Conservation (phyloP, 345 rosid genomes). For the Lenwebbia sp. region DNA sequence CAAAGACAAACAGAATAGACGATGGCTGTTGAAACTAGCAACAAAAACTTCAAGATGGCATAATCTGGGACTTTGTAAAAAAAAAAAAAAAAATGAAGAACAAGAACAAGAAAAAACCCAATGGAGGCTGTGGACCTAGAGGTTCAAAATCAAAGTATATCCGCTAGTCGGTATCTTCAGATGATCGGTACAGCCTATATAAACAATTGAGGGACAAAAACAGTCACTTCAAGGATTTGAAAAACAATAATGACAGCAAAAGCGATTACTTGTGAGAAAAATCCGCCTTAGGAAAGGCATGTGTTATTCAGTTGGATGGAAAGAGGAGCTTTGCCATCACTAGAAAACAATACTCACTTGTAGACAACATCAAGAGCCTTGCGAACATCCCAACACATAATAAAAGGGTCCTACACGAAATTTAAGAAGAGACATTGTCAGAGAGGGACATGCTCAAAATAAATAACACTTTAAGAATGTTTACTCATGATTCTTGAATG, state of each 20-base stretch:
- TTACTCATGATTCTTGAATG: too few relatives aligned
- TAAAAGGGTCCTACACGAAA: slow-evolving; percentile 69
- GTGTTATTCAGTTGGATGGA: not conserved
- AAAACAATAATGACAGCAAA: not conserved
- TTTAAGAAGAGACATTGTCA: not conserved
- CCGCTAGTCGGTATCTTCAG: slow-evolving; percentile 75
- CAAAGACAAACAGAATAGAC: too few relatives aligned
- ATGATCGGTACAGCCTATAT: slow-evolving; percentile 65
- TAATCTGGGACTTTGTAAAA: too few relatives aligned
- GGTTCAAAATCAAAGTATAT: slow-evolving; percentile 80
- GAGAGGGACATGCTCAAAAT: not conserved
- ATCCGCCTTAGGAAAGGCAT: not conserved
- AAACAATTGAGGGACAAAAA: not conserved
- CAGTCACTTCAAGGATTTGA: not conserved
- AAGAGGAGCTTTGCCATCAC: not conserved
- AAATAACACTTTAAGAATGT: too few relatives aligned
- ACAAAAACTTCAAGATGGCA: too few relatives aligned
- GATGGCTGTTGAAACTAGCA: too few relatives aligned
- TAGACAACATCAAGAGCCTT: slow-evolving; percentile 77
- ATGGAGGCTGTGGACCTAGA: slow-evolving; percentile 54
- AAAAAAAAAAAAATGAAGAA: too few relatives aligned
- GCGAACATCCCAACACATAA: slow-evolving; percentile 87
- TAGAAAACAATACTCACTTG: slow-evolving; percentile 41
- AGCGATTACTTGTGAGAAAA: not conserved
- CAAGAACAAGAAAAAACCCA: too few relatives aligned